Conservation (phyloP, 2,329 filamentous ascomycete species). For the Botrytis fragariae region DNA sequence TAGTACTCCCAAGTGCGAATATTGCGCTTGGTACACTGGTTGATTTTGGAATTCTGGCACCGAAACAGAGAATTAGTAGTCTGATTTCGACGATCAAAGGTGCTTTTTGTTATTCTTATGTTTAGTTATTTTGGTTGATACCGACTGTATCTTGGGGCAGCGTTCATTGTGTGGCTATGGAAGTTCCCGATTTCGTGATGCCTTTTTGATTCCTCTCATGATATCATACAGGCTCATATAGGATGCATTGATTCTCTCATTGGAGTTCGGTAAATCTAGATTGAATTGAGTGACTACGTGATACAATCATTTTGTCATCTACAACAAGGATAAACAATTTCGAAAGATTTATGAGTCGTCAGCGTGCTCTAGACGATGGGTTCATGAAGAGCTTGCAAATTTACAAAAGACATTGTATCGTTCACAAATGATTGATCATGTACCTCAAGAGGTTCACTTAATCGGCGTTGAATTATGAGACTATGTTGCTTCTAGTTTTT, state of each 20-base stretch:
- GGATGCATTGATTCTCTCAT: background rate
- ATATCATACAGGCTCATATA: background rate
- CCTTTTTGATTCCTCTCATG: background rate
- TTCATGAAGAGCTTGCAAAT: background rate
- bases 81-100: slow-evolving; percentile 41
- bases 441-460: background rate
- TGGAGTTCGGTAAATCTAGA: background rate
- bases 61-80: slow-evolving; percentile 21
- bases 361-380: background rate
- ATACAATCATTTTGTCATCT: background rate
- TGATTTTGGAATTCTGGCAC: slow-evolving; percentile 9
- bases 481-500: background rate
- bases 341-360: background rate
- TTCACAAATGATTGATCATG: background rate
- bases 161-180: background rate
- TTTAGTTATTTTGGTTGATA: slow-evolving; percentile 27
- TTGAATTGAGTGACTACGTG: background rate
- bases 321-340: background rate
- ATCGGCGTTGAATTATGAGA: background rate
- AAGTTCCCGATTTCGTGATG: background rate
- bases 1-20: background rate
- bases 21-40: slow-evolving; percentile 3
- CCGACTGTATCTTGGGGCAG: accelerated
- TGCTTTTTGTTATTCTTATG: slow-evolving; percentile 45
- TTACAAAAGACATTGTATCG: background rate